A percentile compares a stretch with the other conserved stretches of the same genome.
These are phyloP conservation scores for Lagerstroemia speciosa DNA, from an alignment of 345 rosid genomes.

Conservation along the genomic window DNA sequence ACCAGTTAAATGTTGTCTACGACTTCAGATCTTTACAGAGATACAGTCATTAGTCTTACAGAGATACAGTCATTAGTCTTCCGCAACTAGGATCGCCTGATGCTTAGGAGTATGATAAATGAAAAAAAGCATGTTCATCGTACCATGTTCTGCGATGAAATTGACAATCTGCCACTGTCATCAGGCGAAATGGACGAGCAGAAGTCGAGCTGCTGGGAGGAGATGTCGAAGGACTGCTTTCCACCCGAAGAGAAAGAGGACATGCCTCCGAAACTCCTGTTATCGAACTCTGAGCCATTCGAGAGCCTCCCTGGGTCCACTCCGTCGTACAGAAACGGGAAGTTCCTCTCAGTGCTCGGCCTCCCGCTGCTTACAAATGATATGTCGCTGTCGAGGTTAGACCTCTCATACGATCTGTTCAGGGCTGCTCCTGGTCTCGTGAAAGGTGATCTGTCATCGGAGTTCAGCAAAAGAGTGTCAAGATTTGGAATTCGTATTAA, in stretches of 20 bases:
- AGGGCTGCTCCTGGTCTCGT: conserved; percentile 17
- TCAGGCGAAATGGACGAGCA: conserved; percentile 19
- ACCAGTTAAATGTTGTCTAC: not conserved
- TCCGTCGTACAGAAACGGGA: conserved; percentile 29
- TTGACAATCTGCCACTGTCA: conserved; percentile 36
- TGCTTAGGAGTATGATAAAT: too few relatives aligned
- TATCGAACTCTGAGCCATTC: conserved; percentile 37
- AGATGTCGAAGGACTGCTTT: conserved; percentile 32
- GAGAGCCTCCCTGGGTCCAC: conserved; percentile 35
- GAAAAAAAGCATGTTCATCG: not conserved
- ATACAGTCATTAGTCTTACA: too few relatives aligned
- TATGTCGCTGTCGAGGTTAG: conserved; percentile 48
- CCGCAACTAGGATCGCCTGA: too few relatives aligned
- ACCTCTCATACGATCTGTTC: conserved; percentile 30
- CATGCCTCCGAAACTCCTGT: conserved; percentile 21
- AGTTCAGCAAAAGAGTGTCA: not conserved
- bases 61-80: too few relatives aligned
- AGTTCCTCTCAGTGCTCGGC: conserved; percentile 39
- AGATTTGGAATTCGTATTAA: not conserved
- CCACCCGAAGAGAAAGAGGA: conserved; percentile 26
- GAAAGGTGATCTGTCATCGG: conserved; percentile 53
- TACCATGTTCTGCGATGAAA: conserved; percentile 43
- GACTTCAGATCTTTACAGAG: too few relatives aligned
- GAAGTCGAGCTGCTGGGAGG: conserved; percentile 28
- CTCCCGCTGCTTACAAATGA: conserved; percentile 70